Evolutionary conservation across 2,329 filamentous ascomycete genomes (phyloP).

Genomic region (Fusarium circinatum): DNA sequence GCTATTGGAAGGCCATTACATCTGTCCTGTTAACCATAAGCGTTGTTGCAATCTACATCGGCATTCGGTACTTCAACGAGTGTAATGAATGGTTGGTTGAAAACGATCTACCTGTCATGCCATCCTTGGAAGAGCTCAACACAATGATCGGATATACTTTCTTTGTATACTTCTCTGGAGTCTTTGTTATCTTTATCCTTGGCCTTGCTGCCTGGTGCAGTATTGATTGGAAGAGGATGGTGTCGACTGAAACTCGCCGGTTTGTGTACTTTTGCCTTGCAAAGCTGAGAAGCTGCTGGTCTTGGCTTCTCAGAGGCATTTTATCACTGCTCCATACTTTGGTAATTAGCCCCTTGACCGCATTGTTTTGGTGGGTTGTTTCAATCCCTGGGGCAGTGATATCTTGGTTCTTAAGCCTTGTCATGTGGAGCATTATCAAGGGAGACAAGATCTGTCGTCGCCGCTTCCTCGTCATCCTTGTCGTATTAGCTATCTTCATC

Average conservation of each 20-base stretch:
- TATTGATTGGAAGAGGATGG: neutral
- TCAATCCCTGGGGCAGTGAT: neutral
- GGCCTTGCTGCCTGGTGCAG: neutral
- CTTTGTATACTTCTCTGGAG: neutral
- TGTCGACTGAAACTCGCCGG: neutral
- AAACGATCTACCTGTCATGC: neutral
- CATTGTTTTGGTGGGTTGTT: neutral
- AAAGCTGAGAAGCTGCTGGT: neutral
- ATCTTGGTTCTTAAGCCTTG: neutral
- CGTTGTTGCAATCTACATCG: neutral
- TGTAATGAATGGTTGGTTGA: neutral
- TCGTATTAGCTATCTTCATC: neutral
- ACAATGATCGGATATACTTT: neutral
- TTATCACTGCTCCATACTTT: neutral
- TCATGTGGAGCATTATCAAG: neutral
- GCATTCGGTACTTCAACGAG: neutral
- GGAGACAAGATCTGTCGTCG: neutral
- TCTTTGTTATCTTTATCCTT: neutral
- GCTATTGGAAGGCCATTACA: neutral
- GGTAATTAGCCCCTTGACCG: neutral
- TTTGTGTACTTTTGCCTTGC: neutral
- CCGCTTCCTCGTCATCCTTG: neutral
- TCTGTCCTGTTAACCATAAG: neutral
- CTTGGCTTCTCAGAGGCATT: neutral
- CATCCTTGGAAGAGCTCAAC: neutral